These are phyloP conservation scores for Diphasiastrum complanatum DNA, from an alignment of 83 land plant species.

Conservation along the genomic window DNA sequence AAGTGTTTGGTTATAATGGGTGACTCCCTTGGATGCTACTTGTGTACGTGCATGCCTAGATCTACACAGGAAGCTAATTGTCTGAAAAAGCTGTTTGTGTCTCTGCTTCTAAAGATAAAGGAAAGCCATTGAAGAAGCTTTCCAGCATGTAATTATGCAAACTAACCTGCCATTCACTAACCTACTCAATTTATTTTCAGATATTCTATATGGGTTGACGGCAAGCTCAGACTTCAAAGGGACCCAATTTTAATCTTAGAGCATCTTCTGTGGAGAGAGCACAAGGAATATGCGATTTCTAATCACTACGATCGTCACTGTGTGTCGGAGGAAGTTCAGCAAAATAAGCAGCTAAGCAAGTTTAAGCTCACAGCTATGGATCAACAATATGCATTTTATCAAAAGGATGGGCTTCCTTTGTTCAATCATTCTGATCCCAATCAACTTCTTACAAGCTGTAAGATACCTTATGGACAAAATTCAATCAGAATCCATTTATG, in stretches of 20 bases:
- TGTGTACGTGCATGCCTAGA: too few species aligned
- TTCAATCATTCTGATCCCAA: slow-evolving; percentile 70
- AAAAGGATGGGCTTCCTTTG: slow-evolving; percentile 74
- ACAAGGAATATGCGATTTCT: slow-evolving; percentile 89
- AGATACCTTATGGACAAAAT: too few species aligned
- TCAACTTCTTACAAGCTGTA: slow-evolving; percentile 78
- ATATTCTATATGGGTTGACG: slow-evolving; percentile 96
- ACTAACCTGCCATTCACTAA: too few species aligned
- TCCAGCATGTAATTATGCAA: too few species aligned
- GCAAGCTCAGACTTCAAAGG: slow-evolving; percentile 71
- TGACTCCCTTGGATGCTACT: too few species aligned
- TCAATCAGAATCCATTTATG: too few species aligned
- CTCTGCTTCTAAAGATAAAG: too few species aligned
- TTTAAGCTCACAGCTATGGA: slow-evolving; percentile 84
- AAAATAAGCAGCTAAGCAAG: slow-evolving; percentile 89
- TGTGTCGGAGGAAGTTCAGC: slow-evolving; percentile 97
- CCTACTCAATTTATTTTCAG: too few species aligned
- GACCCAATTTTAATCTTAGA: slow-evolving; percentile 85
- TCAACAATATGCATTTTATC: slow-evolving; percentile 78
- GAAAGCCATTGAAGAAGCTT: too few species aligned
- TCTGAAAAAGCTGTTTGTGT: too few species aligned
- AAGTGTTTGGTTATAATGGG: too few species aligned
- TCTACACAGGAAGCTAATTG: too few species aligned
- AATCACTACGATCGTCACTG: slow-evolving; percentile 96
- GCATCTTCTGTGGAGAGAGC: slow-evolving; percentile 69